Conservation (phyloP, 2,329 filamentous ascomycete species). For the Lachnellula willkommii region DNA sequence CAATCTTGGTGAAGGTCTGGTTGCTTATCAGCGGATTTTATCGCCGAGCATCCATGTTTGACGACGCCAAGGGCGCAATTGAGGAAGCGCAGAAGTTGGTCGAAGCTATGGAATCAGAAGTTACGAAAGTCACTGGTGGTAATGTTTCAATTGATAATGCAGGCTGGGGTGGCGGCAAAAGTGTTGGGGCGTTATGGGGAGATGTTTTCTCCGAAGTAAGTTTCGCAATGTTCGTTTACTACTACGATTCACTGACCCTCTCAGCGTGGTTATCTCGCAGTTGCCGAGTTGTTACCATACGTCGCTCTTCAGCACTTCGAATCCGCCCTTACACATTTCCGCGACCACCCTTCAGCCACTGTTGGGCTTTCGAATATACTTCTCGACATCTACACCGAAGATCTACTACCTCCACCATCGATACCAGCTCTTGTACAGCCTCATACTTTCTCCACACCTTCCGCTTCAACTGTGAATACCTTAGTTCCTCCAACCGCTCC, state of each 20-base stretch:
- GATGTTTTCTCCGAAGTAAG: conserved; percentile 78
- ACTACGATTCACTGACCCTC: conserved; percentile 25
- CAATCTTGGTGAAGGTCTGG: conserved; percentile 74
- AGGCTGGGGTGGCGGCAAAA: conserved; percentile 76
- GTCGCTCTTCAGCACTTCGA: conserved; percentile 75
- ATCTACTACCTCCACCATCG: conserved; percentile 54
- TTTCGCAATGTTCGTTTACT: neutral
- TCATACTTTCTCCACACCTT: conserved; percentile 19
- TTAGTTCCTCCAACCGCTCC: conserved; percentile 9
- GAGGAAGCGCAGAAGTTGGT: conserved; percentile 77
- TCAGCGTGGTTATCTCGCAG: conserved; percentile 30
- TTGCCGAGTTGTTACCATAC: conserved; percentile 43
- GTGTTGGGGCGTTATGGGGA: conserved; percentile 76
- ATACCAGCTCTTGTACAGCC: conserved; percentile 31
- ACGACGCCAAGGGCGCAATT: conserved; percentile 75
- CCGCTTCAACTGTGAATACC: conserved; percentile 23
- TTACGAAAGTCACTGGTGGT: conserved; percentile 56
- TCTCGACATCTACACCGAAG: conserved; percentile 74
- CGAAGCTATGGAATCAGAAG: conserved; percentile 62
- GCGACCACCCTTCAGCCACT: conserved; percentile 74
- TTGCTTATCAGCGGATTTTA: conserved; percentile 86
- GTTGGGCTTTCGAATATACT: conserved; percentile 80
- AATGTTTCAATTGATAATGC: conserved; percentile 56
- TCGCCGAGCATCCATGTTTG: conserved; percentile 69
- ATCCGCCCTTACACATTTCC: conserved; percentile 69